These are phyloP conservation scores for Colletotrichum shisoi DNA, from an alignment of 2,329 filamentous ascomycete species.

Conservation along the genomic window DNA sequence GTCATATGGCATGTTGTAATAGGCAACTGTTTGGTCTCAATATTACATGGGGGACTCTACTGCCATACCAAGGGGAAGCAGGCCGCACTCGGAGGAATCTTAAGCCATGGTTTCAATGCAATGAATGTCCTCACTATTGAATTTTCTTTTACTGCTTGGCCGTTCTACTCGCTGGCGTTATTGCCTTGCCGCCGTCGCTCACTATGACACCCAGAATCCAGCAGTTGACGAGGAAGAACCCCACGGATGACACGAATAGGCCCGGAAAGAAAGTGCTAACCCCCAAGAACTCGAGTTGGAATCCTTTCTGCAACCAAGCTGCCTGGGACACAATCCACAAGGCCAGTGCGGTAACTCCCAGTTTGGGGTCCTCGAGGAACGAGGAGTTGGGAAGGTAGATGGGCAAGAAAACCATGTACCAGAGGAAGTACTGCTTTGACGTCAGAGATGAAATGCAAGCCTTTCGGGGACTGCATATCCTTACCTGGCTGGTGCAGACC, in stretches of 20 bases:
- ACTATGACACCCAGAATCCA: constrained; percentile 88
- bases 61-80: not conserved
- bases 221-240: constrained; percentile 85
- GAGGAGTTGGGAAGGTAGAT: constrained; percentile 86
- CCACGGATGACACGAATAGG: constrained; percentile 76
- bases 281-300: constrained; percentile 80
- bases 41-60: too few species aligned
- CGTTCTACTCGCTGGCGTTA: not conserved
- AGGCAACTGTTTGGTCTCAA: too few species aligned
- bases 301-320: constrained; percentile 78
- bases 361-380: constrained; percentile 65
- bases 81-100: not conserved
- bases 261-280: constrained; percentile 84
- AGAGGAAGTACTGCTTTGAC: constrained; percentile 85
- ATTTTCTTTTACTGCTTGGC: not conserved
- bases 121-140: not conserved
- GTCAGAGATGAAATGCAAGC: constrained; percentile 34
- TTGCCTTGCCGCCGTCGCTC: constrained; percentile 62
- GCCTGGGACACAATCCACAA: constrained; percentile 82
- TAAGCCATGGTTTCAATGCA: too few species aligned
- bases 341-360: constrained; percentile 70
- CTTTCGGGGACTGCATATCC: constrained; percentile 41
- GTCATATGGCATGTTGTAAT: too few species aligned
- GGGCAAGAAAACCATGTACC: constrained; percentile 94
- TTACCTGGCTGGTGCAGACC: constrained; percentile 95